These are phyloP conservation scores for Fulvia fulva DNA, from an alignment of 2,329 filamentous ascomycete genomes.

Conservation along the genomic window DNA sequence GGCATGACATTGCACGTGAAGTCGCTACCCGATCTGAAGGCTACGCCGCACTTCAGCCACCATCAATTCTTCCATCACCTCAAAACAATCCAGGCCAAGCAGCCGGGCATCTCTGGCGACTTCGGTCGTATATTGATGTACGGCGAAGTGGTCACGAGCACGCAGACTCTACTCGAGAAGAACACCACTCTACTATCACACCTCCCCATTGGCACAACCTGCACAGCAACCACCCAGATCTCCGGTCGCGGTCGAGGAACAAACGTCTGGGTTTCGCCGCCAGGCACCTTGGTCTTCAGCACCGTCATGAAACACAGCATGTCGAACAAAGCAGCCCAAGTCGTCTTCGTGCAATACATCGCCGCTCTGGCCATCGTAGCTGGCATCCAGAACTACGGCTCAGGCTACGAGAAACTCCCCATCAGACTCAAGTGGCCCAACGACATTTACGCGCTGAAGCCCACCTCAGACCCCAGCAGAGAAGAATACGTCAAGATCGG, in stretches of 20 bases:
- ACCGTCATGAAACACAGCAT: slow-evolving; percentile 80
- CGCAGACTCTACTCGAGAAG: slow-evolving; percentile 90
- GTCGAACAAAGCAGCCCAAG: slow-evolving; percentile 67
- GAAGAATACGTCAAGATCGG: slow-evolving; percentile 87
- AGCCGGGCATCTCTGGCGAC: slow-evolving; percentile 50
- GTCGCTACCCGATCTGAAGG: slow-evolving; percentile 62
- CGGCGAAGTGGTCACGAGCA: slow-evolving; percentile 88
- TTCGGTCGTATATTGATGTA: slow-evolving; percentile 82
- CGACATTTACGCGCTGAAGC: slow-evolving; percentile 60
- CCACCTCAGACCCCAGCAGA: slow-evolving; percentile 28
- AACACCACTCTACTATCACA: slow-evolving; percentile 73
- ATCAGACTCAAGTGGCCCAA: slow-evolving; percentile 97
- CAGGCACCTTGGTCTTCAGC: slow-evolving; percentile 82
- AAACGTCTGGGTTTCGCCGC: slow-evolving; percentile 92
- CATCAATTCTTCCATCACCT: slow-evolving; percentile 71
- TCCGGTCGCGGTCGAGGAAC: slow-evolving; percentile 82
- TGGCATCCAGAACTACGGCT: slow-evolving; percentile 74
- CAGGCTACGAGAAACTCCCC: slow-evolving; percentile 68
- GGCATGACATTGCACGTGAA: slow-evolving; percentile 68
- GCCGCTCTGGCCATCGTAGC: slow-evolving; percentile 82
- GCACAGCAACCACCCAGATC: slow-evolving; percentile 81
- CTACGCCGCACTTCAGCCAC: slow-evolving; percentile 85
- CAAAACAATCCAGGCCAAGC: slow-evolving; percentile 55
- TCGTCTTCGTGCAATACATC: slow-evolving; percentile 93
- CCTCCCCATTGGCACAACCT: slow-evolving; percentile 80